These are phyloP conservation scores for Pythium sukuiense DNA, from an alignment of 352 stramenopile species.

Conservation along the genomic window DNA sequence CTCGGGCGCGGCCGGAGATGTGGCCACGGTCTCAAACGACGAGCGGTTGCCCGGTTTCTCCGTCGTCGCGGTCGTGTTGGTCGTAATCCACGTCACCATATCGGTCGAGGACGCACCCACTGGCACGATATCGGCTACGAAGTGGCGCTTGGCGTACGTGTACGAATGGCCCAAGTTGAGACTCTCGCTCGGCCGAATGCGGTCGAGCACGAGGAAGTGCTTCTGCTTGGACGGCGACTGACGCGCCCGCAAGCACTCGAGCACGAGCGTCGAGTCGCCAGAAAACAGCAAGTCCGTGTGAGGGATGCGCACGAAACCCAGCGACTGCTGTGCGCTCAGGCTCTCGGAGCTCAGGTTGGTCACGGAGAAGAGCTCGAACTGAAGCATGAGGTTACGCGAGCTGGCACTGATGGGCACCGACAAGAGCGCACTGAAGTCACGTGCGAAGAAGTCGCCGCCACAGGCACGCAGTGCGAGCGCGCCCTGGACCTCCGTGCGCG, in stretches of 20 bases:
- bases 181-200: constrained; percentile 59
- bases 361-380: constrained; percentile 80
- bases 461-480: constrained; percentile 67
- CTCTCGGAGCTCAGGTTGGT: constrained; percentile 56
- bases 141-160: constrained; percentile 79
- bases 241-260: constrained; percentile 53
- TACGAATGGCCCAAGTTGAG: constrained; percentile 76
- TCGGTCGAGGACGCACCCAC: constrained; percentile 37
- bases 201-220: constrained; percentile 79
- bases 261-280: constrained; percentile 66
- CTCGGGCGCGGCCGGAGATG: constrained; percentile 3
- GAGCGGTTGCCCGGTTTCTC: constrained; percentile 21
- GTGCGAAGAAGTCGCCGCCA: constrained; percentile 70
- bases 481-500: constrained; percentile 75
- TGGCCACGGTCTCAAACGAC: constrained; percentile 19
- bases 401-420: constrained; percentile 57
- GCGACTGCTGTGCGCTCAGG: constrained; percentile 57
- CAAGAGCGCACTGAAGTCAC: constrained; percentile 76
- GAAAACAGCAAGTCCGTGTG: constrained; percentile 75
- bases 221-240: constrained; percentile 46
- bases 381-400: constrained; percentile 54
- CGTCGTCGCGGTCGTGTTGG: neutral
- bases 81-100: constrained; percentile 21
- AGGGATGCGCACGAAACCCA: constrained; percentile 77
- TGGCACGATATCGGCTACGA: constrained; percentile 66